Evolutionary conservation across 805 yeast genomes (phyloP), one percentile per base, ranked within the genome.

Genomic region (Pichia gijzeniarum): DNA sequence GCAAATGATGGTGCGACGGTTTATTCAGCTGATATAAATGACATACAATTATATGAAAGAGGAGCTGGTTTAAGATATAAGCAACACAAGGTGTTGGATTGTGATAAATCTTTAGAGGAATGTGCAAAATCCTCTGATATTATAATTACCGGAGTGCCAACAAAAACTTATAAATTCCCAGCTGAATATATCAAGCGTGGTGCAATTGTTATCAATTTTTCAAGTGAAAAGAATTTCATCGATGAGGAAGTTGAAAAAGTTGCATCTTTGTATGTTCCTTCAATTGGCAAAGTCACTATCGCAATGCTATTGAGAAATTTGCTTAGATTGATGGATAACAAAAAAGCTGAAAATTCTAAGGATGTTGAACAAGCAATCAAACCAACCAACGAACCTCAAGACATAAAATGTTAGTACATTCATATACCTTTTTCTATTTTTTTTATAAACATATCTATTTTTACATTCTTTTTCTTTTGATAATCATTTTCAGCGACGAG

Each of bases 1-100:
- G 98, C 99, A 17, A 93, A 93, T 59, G 99, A 93, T 60, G 99
- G 99, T 51, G 99, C 99, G 19, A 83, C 82, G 1, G 98, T 93
- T 2, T 93, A 85, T 63, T 90, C 98, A 1, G 91, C 81, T 2
- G 98, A 93, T 61, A 68, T 93, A 41, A 80, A 84, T 57, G 85
- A 88, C 55, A 80, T 89, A 51, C 98, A 93, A 64, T 80, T 80
- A 62, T 93, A 86, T 67, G 91, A 96, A 18, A 77, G 99, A 58
- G 99, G 99, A 31, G 95, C 87, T 56, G 95, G 95, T 34, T 71
- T 93, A 56, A 79, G 77, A 59, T 77, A 83, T 56, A 79, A 74
- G 46, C 82, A 90, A 59, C 99, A 93, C 63, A 83, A 82, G 51
- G 96, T 89, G 13, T 75, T 76, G 43, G 85, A 80, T 48, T 55